Evolutionary conservation across 1,284 basidiomycete genomes (phyloP).

Genomic region (Golubevia pallescens): DNA sequence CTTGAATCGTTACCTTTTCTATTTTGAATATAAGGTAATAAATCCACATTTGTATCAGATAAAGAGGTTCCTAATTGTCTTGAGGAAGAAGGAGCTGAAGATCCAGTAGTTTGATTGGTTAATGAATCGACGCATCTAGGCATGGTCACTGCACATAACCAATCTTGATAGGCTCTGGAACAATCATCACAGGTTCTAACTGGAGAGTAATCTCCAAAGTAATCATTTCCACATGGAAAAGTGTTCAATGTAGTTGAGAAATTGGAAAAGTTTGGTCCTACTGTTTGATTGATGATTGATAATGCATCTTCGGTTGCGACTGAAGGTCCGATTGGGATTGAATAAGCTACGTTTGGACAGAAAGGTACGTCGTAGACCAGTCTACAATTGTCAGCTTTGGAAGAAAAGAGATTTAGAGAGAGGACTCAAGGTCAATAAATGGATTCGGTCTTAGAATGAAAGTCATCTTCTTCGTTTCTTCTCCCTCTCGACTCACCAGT

Average conservation of each 20-base stretch:
- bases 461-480: background rate
- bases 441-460: background rate
- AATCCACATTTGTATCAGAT: slow-evolving; percentile 31
- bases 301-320: slow-evolving; percentile 51
- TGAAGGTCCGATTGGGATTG: slow-evolving; percentile 61
- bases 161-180: slow-evolving; percentile 62
- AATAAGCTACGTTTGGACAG: slow-evolving; percentile 66
- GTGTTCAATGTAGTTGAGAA: slow-evolving; percentile 64
- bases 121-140: too few relatives aligned
- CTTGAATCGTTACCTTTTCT: slow-evolving; percentile 41
- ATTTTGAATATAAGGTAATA: slow-evolving; percentile 58
- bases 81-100: slow-evolving; percentile 39
- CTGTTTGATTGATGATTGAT: slow-evolving; percentile 46
- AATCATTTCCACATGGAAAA: slow-evolving; percentile 63
- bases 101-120: slow-evolving; percentile 29
- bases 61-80: slow-evolving; percentile 36
- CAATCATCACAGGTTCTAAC: slow-evolving; percentile 65
- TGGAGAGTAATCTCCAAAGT: slow-evolving; percentile 64
- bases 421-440: background rate
- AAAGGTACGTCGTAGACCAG: slow-evolving; percentile 63
- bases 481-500: slow-evolving; percentile 7
- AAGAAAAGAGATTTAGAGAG: slow-evolving; percentile 13
- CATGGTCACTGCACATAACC: slow-evolving; percentile 65
- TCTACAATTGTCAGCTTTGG: slow-evolving; percentile 60
- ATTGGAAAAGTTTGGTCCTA: slow-evolving; percentile 57